Evolutionary conservation across 805 yeast species (phyloP).

Genomic region (Teunomyces pallodes): DNA sequence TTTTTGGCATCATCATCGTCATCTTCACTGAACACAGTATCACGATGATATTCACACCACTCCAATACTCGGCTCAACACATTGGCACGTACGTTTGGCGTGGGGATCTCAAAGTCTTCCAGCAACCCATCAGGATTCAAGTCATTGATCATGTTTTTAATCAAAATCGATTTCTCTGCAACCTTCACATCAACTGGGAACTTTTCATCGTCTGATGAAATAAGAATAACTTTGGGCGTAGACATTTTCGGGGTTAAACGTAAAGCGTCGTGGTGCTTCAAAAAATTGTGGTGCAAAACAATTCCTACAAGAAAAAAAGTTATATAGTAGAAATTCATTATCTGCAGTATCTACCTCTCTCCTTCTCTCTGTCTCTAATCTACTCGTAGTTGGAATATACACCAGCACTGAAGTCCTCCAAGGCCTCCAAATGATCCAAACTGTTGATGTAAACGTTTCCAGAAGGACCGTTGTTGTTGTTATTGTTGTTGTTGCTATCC

Average conservation of each 20-base stretch:
- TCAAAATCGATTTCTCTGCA: constrained; percentile 80
- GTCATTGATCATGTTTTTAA: constrained; percentile 85
- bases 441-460: constrained; percentile 40
- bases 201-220: constrained; percentile 78
- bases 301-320: not conserved
- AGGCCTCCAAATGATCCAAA: constrained; percentile 47
- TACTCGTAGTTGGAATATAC: constrained; percentile 77
- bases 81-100: constrained; percentile 84
- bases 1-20: constrained; percentile 83
- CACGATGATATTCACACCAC: constrained; percentile 95
- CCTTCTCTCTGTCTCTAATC: not conserved
- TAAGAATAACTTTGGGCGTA: constrained; percentile 48
- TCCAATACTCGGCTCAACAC: constrained; percentile 89
- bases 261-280: too few species aligned
- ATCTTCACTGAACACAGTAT: constrained; percentile 67
- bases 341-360: not conserved
- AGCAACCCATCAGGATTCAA: constrained; percentile 57
- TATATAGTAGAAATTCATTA: not conserved
- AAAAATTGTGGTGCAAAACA: not conserved
- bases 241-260: constrained; percentile 12
- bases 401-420: constrained; percentile 86
- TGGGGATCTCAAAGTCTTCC: constrained; percentile 77
- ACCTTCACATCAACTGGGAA: constrained; percentile 77
- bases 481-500: constrained; percentile 4
- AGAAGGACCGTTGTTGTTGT: constrained; percentile 20